Evolutionary conservation across 2,329 filamentous ascomycete species (phyloP).

Genomic region (Trichoderma endophyticum): DNA sequence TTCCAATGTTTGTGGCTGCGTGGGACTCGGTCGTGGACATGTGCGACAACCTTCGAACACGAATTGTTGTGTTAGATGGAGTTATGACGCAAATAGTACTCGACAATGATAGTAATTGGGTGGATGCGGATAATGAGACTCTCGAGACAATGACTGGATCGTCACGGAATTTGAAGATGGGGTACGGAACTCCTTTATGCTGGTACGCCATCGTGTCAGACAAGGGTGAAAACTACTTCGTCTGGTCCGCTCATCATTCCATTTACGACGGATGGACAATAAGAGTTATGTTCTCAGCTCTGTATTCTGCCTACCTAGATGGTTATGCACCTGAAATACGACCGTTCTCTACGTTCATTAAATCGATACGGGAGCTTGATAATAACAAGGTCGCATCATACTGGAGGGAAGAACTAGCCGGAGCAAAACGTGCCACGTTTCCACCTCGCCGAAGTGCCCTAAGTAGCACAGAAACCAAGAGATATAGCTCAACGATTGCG

Average conservation of each 20-base stretch:
- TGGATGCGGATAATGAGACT: background rate
- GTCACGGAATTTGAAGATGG: background rate
- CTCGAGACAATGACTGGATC: background rate
- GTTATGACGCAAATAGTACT: background rate
- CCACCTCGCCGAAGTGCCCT: constrained; percentile 6
- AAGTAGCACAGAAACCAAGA: background rate
- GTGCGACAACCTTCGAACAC: constrained; percentile 17
- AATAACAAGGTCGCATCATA: background rate
- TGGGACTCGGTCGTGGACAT: constrained; percentile 20
- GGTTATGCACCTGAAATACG: background rate
- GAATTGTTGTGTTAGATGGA: constrained; percentile 16
- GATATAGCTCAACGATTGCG: background rate
- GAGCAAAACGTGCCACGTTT: constrained; percentile 17
- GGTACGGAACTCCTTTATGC: background rate
- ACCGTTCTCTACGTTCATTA: constrained; percentile 8
- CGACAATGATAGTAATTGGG: background rate
- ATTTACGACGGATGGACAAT: constrained; percentile 31
- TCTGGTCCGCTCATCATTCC: constrained; percentile 29
- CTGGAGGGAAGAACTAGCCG: constrained; percentile 20
- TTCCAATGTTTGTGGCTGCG: constrained; percentile 8
- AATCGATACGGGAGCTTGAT: constrained; percentile 32
- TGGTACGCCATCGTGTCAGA: constrained; percentile 1
- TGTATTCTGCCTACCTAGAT: constrained; percentile 17
- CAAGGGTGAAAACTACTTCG: constrained; percentile 19
- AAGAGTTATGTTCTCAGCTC: constrained; percentile 19